phyloP scores from a whole-genome alignment of 2,329 filamentous ascomycete species.

The Ceratocystiopsis brevicomis region DNA sequence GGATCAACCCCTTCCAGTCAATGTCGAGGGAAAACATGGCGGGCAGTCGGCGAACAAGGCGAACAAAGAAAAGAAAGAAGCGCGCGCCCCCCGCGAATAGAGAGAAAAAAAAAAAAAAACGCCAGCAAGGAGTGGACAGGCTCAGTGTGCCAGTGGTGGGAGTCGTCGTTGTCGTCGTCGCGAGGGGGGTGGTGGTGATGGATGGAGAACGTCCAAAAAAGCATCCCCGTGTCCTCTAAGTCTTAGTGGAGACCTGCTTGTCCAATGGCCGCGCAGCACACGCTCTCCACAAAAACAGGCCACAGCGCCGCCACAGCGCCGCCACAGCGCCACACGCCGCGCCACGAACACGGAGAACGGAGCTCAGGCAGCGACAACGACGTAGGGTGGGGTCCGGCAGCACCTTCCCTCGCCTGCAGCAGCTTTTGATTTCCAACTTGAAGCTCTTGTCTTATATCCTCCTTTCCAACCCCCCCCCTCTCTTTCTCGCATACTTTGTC shows the following conservation, averaged over 20 bases:
- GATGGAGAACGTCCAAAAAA: no score
- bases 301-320: neutral
- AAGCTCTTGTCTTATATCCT: neutral
- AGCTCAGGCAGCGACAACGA: neutral
- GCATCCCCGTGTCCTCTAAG: no score
- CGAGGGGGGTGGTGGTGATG: no score
- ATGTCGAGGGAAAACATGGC: conserved; percentile 28
- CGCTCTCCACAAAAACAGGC: neutral
- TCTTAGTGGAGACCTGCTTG: no score
- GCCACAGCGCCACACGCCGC: neutral
- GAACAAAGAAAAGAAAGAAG: neutral
- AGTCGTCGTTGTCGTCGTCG: no score
- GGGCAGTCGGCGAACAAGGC: neutral
- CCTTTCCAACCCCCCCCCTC: neutral
- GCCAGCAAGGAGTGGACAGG: no score
- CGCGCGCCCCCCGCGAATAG: no score
- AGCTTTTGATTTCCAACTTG: neutral
- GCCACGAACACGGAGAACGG: neutral
- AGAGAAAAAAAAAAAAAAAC: no score
- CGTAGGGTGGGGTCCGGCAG: no score
- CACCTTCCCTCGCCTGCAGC: neutral
- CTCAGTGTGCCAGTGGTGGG: no score
- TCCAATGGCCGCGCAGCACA: no score
- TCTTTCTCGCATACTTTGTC: neutral
- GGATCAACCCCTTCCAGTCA: conserved; percentile 68